Evolutionary conservation across 2,329 filamentous ascomycete genomes (phyloP).

Genomic region (Xylariaceae sp.): DNA sequence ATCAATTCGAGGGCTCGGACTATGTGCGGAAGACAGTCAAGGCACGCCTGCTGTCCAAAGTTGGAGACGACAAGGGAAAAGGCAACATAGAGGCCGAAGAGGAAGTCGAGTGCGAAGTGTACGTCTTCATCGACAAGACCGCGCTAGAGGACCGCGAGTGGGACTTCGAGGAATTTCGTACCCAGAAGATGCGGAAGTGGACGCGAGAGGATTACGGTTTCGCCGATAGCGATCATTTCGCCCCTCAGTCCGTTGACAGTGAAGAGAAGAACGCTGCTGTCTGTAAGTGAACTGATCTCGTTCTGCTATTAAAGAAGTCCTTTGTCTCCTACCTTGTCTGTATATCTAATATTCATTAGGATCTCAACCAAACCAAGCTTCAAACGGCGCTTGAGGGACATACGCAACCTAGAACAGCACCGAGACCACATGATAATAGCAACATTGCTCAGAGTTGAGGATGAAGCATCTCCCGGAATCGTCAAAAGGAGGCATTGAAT

Average conservation of each 20-base stretch:
- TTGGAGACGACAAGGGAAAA: slow-evolving; percentile 47
- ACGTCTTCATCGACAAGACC: slow-evolving; percentile 63
- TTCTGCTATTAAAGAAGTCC: neutral
- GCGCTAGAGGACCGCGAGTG: slow-evolving; percentile 77
- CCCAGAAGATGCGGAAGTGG: slow-evolving; percentile 70
- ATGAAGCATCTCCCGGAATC: too few species aligned
- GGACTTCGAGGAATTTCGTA: slow-evolving; percentile 85
- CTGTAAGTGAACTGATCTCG: slow-evolving; percentile 29
- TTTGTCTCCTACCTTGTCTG: neutral
- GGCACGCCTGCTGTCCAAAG: slow-evolving; percentile 46
- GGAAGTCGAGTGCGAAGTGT: slow-evolving; percentile 65
- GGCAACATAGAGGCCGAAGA: slow-evolving; percentile 53
- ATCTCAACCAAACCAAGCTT: neutral
- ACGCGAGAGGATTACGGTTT: slow-evolving; percentile 58
- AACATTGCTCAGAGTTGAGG: too few species aligned
- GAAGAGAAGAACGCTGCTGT: slow-evolving; percentile 36
- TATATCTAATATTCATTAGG: slow-evolving; percentile 19
- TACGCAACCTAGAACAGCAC: neutral
- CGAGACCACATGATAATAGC: neutral
- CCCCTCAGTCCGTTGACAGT: slow-evolving; percentile 30
- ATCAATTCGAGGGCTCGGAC: slow-evolving; percentile 81
- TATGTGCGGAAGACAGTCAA: slow-evolving; percentile 47
- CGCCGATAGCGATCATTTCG: slow-evolving; percentile 44
- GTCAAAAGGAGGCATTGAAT: too few species aligned
- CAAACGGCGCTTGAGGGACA: neutral